phyloP scores from a whole-genome alignment of 768 basidiomycete genomes.

The Suillus decipiens region DNA sequence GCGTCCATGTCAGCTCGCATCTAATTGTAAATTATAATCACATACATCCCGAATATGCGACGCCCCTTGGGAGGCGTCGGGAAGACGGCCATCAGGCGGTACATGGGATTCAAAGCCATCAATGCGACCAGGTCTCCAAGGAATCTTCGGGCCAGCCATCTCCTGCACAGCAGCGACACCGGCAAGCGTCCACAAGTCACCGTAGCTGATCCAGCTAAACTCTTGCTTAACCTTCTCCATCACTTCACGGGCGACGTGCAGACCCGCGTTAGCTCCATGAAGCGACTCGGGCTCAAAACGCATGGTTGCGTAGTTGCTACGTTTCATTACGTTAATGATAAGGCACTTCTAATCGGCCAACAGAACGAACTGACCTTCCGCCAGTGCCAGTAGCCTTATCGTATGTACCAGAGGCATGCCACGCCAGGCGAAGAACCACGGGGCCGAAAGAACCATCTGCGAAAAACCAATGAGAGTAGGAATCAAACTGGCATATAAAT shows the following conservation, averaged over 20 bases:
- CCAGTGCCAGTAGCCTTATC: slow-evolving; percentile 78
- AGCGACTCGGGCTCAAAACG: slow-evolving; percentile 88
- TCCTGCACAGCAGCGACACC: slow-evolving; percentile 93
- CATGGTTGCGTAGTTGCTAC: slow-evolving; percentile 98
- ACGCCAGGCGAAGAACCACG: slow-evolving; percentile 85
- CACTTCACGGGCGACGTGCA: slow-evolving; percentile 74
- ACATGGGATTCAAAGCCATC: slow-evolving; percentile 77
- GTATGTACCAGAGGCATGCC: slow-evolving; percentile 94
- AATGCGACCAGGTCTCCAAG: slow-evolving; percentile 92
- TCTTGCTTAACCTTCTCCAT: slow-evolving; percentile 89
- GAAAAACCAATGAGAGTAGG: slow-evolving; percentile 7
- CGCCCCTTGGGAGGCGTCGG: slow-evolving; percentile 81
- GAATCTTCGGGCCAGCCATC: slow-evolving; percentile 89
- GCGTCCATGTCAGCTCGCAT: slow-evolving; percentile 1
- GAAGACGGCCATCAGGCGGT: slow-evolving; percentile 88
- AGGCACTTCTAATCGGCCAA: slow-evolving; percentile 4
- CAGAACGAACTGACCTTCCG: slow-evolving; percentile 59
- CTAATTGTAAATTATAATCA: background rate
- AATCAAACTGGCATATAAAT: background rate
- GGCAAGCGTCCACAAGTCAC: slow-evolving; percentile 95
- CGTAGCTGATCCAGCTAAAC: slow-evolving; percentile 93
- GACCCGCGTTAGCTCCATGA: slow-evolving; percentile 84
- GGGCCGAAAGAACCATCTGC: slow-evolving; percentile 89
- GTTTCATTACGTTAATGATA: slow-evolving; percentile 15
- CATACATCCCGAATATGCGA: slow-evolving; percentile 79